A percentile compares a stretch with the other conserved stretches of the same genome.
These are phyloP conservation scores for Coemansia sp. DNA, from an alignment of 192 early-diverging fungal species.

Conservation along the genomic window DNA sequence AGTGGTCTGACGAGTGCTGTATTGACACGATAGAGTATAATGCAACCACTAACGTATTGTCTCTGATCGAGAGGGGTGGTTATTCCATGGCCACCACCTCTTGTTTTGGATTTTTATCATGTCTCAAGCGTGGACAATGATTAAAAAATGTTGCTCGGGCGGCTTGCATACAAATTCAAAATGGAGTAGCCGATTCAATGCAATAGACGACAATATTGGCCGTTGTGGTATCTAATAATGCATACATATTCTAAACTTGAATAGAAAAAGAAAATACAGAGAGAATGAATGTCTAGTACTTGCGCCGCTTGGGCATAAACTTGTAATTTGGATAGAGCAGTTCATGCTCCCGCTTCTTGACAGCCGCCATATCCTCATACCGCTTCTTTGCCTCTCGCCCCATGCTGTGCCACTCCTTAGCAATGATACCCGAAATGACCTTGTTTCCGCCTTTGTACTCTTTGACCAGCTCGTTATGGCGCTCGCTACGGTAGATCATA, in stretches of 20 bases:
- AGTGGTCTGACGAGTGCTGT: not conserved
- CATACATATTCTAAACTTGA: not conserved
- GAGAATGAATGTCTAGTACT: conserved; percentile 9
- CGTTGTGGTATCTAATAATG: not conserved
- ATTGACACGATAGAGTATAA: not conserved
- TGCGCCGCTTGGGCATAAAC: conserved; percentile 50
- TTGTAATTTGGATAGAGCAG: conserved; percentile 55
- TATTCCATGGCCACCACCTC: not conserved
- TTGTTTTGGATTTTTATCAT: not conserved
- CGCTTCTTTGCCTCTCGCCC: conserved; percentile 22
- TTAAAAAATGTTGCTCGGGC: not conserved
- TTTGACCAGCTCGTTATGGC: conserved; percentile 50
- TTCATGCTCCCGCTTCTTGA: conserved; percentile 53
- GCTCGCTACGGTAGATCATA: conserved; percentile 52
- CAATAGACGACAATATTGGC: not conserved
- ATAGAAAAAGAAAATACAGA: conserved; percentile 2
- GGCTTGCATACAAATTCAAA: not conserved
- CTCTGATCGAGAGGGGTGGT: not conserved
- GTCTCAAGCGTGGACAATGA: not conserved
- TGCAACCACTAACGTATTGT: not conserved
- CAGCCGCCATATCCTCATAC: conserved; percentile 45
- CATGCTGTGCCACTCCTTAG: conserved; percentile 49
- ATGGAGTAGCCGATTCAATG: not conserved
- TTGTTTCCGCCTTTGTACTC: conserved; percentile 51
- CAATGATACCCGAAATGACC: conserved; percentile 50